A percentile compares a stretch with the other conserved stretches of the same genome.
These are phyloP conservation scores for Nicotiana otophora DNA, from an alignment of 257 asterid species.

Conservation along the genomic window DNA sequence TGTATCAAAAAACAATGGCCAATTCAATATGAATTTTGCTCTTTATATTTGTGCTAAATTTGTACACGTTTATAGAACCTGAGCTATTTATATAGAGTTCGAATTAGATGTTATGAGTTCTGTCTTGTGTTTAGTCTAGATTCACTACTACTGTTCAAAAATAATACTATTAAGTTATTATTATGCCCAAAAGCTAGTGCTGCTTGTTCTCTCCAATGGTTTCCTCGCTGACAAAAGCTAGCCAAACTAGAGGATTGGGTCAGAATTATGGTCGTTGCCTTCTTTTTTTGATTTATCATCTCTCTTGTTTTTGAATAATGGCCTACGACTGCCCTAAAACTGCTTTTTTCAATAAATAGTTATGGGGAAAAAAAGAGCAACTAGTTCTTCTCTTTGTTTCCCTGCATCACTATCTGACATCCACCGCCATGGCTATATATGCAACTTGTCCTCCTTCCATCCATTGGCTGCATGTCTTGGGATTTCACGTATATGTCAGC, in stretches of 20 bases:
- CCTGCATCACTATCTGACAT: constrained; percentile 33
- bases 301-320: constrained; percentile 12
- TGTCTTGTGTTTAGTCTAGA: neutral
- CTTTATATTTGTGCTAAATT: neutral
- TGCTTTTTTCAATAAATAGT: constrained; percentile 33
- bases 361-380: constrained; percentile 29
- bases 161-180: too few relatives aligned
- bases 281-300: constrained; percentile 6
- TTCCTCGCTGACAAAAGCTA: neutral
- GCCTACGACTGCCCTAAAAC: constrained; percentile 9
- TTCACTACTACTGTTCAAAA: too few relatives aligned
- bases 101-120: too few relatives aligned
- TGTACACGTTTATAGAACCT: too few relatives aligned
- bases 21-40: neutral
- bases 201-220: neutral
- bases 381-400: constrained; percentile 8
- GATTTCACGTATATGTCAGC: constrained; percentile 11
- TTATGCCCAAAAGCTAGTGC: neutral
- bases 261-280: constrained; percentile 22
- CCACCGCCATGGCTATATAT: constrained; percentile 39
- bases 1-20: too few relatives aligned
- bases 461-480: constrained; percentile 34
- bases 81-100: too few relatives aligned
- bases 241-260: constrained; percentile 6
- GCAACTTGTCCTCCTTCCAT: constrained; percentile 33